Base-by-base conservation (phyloP, 768 basidiomycete species). In the Boletus fagicola region DNA sequence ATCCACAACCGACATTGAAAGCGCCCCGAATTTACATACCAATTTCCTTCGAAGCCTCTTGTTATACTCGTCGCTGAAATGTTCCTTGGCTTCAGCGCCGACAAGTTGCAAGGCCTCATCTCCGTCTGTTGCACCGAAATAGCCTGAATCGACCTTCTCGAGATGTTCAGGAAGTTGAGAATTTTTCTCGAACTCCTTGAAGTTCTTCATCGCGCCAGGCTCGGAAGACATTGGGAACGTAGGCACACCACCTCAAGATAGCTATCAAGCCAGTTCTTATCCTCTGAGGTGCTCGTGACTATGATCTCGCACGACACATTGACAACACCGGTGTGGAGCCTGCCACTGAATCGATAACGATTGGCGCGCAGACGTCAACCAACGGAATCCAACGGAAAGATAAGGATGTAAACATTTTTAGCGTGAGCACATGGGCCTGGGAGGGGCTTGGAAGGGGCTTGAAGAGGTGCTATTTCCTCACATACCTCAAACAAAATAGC, bases 41-140 rank as follows among this genome's bases (percentile, higher is more conserved):
- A 86, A 72, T 69, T 87, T 88, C 62, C 80, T 71, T 59, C 83
- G 77, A 56, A 87, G 67, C 61, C 75, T 80, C 31, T 58, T 66
- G 65, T 86, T 84, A 49, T 82, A 86, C 58, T 85, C 84, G 24
- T 87, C 84, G 54, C 75, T 83, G 68, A 86, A 87, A 42, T 80
- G 71, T 5, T 67, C 66, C 26, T 76, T 75, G 28, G 80, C 73
- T 60, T 83, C 80, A 3, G 72, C 69, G 1, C 84, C 83, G 53
- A 88, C 84, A 16, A 87, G 78, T 54, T 76, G 73, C 45, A 87
- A 74, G 11, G 85, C 86, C 62, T 85, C 85, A 61, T 86, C 84
- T 8, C 81, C 83, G 39, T 82, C 69, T 5, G 64, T 56, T 8
- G 75, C 67, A 56, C 80, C 73, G 45, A 78, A 52, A 6, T 75